Conservation (phyloP, 495 filamentous ascomycete genomes). For the Daldinia concentrica region DNA sequence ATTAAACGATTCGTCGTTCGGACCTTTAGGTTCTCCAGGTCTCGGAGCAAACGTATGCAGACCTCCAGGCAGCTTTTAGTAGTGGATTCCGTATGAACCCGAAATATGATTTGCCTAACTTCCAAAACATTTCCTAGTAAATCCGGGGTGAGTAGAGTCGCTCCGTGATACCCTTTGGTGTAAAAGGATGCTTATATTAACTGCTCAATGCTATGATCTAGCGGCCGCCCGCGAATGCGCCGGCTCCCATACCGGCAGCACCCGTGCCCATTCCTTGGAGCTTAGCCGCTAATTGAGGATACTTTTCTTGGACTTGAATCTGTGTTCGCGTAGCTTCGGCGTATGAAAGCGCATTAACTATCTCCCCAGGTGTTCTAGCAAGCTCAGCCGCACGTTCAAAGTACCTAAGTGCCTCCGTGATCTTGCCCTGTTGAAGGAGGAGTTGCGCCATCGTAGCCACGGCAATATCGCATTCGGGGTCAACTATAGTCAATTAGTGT, state of each 20-base stretch:
- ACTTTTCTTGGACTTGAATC: conserved; percentile 97
- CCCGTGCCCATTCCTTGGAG: conserved; percentile 73
- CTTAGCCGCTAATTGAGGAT: conserved; percentile 88
- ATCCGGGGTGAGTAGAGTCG: conserved; percentile 27
- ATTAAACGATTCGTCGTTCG: conserved; percentile 25
- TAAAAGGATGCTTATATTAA: not conserved
- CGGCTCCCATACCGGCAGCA: conserved; percentile 43
- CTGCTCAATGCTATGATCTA: conserved; percentile 22
- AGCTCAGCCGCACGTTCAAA: conserved; percentile 97
- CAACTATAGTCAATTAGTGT: conserved; percentile 69
- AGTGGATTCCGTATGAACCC: conserved; percentile 21
- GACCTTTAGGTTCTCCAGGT: conserved; percentile 8
- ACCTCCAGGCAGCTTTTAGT: conserved; percentile 13
- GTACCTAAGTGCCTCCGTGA: conserved; percentile 92
- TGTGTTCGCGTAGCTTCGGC: conserved; percentile 97
- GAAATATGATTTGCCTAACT: conserved; percentile 14
- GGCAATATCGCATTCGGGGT: conserved; percentile 98
- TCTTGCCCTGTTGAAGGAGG: conserved; percentile 97
- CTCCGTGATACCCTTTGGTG: conserved; percentile 5
- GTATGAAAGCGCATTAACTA: conserved; percentile 95
- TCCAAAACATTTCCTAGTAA: conserved; percentile 21
- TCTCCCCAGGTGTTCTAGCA: conserved; percentile 93
- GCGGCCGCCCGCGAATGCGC: conserved; percentile 37
- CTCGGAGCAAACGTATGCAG: conserved; percentile 9
- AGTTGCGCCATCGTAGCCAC: conserved; percentile 99